Base-by-base conservation (phyloP, 495 filamentous ascomycete genomes). In the Podospora australis region DNA sequence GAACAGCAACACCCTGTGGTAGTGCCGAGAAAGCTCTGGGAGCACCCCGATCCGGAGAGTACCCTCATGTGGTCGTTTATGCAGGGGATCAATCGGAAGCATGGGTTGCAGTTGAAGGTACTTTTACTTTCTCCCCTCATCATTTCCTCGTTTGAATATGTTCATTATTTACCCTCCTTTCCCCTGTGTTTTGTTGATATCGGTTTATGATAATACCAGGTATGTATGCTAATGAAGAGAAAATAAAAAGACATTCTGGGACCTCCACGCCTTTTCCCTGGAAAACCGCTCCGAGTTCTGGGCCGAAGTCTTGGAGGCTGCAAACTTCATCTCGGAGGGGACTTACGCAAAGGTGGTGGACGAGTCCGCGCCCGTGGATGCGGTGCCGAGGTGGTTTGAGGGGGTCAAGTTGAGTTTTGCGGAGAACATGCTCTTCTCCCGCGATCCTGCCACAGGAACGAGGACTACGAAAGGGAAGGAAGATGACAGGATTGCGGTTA, bases 341-440 rank as follows among this genome's bases (percentile, higher is more conserved):
- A 54, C 62, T 1, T 81, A 80, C 57, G 70, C 60, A 1, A 57
- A 47, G 21, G 82, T 82, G n/a, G 77, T 88, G 16, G 84, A 90
- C 58, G 78, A 87, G 56, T 70, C 60, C 24, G 72, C 72, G 14
- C 77, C 79, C 26, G 86, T 91, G 55, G 81, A 89, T 53, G 70
- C 71, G 20, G 69, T 88, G 6, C 84, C 84, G 4, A 61, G 68
- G 25, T 88, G 83, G 83, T 85, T 84, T 63, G 68, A 77, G n/a
- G 80, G 82, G 39, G 71, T 83, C 25, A 54, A 66, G 11, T 59
- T 83, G 54, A 86, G 84, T 60, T 84, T 71, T 54, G 74, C 80
- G 32, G 82, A 86, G 63, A 85, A 84, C 57, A 58, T 81, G 26
- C 68, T 84, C 23, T 83, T 65, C 64, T 70, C 75, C 26, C 59